Evolutionary conservation across 345 rosid species (phyloP), one percentile per base, ranked within the genome.

Genomic region (Syzygium oleosum): DNA sequence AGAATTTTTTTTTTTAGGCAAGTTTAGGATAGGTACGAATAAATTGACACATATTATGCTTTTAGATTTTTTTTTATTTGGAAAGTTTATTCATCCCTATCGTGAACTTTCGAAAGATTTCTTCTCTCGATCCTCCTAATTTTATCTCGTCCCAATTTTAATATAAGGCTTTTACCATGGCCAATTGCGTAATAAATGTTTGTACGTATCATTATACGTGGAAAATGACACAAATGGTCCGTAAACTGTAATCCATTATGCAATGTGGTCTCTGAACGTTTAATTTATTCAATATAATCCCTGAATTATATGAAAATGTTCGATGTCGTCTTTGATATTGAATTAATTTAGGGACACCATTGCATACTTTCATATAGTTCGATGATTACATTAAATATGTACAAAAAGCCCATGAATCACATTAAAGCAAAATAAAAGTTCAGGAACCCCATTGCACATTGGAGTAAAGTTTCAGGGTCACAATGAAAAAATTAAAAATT

Each of bases 291-390:
- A 59, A 59, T 0, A 0, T 59, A 12, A 11, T 59, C 5, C 27
- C 0, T 59, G 0, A 59, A 27, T 0, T 1, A 11, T 25, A 59
- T 59, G 2, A 25, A 27, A 59, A 12, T 59, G 0, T 27, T 5
- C 0, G 0, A 59, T 59, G 1, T 27, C 3, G 3, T 51, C 7
- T 43, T 0, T 43, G 7, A 43, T 43, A 43, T 43, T 43, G 46
- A 43, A 43, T 43, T 43, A 43, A 43, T 43, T 6, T 1, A 43
- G 7, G 6, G 52, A 2, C 3, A 51, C 0, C 13, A 51, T 11
- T 9, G 0, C 11, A 59, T 2, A 59, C 12, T 12, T 59, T 59
- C 15, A 27, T 59, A 12, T 27, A 25, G 0, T 25, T 25, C 0
- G 12, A 0, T 2, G 0, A 27, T 5, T 59, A 27, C 0, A 9